phyloP scores from a whole-genome alignment of 768 basidiomycete species.

The Pilatotrama ljubarskyi region DNA sequence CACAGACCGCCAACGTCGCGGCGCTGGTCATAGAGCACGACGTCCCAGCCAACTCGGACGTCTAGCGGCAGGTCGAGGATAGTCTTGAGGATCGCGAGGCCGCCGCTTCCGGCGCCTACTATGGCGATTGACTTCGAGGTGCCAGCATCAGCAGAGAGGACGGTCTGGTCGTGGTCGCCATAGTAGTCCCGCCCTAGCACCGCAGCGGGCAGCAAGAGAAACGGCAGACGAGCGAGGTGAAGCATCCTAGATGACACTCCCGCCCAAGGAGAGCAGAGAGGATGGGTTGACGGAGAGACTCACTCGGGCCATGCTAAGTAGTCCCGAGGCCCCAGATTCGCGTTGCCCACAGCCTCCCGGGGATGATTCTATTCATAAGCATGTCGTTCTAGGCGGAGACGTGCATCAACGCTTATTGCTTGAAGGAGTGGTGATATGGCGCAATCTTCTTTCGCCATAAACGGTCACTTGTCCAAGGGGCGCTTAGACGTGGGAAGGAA shows the following conservation, averaged over 20 bases:
- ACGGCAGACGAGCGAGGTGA: not conserved
- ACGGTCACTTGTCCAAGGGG: not conserved
- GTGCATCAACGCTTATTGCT: conserved; percentile 15
- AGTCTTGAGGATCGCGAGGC: conserved; percentile 52
- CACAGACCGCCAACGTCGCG: conserved; percentile 58
- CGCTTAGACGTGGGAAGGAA: too few species aligned
- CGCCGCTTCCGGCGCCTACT: conserved; percentile 58
- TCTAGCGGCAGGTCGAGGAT: conserved; percentile 46
- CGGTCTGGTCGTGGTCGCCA: not conserved
- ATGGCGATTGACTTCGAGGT: conserved; percentile 52
- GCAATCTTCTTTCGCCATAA: conserved; percentile 20
- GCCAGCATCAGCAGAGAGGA: not conserved
- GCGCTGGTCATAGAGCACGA: conserved; percentile 56
- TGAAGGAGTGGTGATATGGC: conserved; percentile 23
- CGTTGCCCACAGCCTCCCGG: not conserved
- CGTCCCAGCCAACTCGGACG: conserved; percentile 40
- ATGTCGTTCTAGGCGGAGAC: not conserved
- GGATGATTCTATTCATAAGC: not conserved
- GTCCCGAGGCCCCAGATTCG: not conserved
- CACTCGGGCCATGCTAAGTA: not conserved
- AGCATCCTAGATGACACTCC: not conserved
- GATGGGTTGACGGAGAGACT: not conserved
- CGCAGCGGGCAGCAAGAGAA: not conserved
- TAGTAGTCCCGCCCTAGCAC: not conserved
- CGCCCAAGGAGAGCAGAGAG: not conserved